Base-by-base conservation (phyloP, 2,329 filamentous ascomycete species). In the Pseudogymnoascus sp. region DNA sequence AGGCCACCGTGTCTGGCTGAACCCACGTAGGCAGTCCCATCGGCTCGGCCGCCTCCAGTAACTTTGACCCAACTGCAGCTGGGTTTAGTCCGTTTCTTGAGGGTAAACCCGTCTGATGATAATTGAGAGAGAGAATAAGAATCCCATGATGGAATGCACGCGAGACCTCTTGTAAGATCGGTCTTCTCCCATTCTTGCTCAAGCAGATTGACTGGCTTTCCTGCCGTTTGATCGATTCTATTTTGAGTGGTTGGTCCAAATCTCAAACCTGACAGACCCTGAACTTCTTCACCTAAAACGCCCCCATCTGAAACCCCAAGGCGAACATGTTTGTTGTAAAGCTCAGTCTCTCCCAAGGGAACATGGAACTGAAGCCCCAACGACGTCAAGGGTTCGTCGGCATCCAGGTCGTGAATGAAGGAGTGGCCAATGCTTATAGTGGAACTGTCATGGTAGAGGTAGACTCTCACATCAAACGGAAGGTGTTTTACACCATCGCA, bases 21-120 rank as follows among this genome's bases (percentile, higher is more conserved):
- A 1, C 85, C 85, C 0, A 87, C 77, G 66, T 87, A 88, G 0
- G 79, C 82, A 0, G 86, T 72, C 0, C 85, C 84, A 1, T 78
- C 80, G 1, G 84, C 78, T 1, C 82, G 77, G 1, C 79, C 82
- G 1, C 82, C 82, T 0, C 81, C 84, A 0, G 82, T 79, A 9
- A 85, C 82, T 1, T 82, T 83, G 1, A 87, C 73, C 84, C 84
- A 86, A 62, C 78, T 78, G 59, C 81, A 79, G 0, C 83, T 83
- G 1, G 76, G 67, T 68, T 85, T 82, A 1, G 84, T 87, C 42
- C 84, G 73, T 73, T 87, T 87, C 72, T 81, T 81, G 16, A 87
- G 71, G 0, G 77, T 84, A 68, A 85, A 88, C 0, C 84, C 85
- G 46, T 87, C 84, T 0, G 84, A 74, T 0, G 84, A 86, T 0